These are phyloP conservation scores for grape (Vitis vinifera) DNA, from an alignment of 164 flowering plant species.

Conservation along the genomic window ASM3070453v1 NC_081814.1:5872001-5872500, in stretches of 20 bases:
- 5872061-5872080: conserved; percentile 20
- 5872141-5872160: conserved; percentile 85
- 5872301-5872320: no score
- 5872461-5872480: no score
- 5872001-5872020: conserved; percentile 10
- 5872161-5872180: conserved; percentile 77
- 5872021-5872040: conserved; percentile 27
- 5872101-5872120: conserved; percentile 33
- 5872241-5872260: not conserved
- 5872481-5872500: no score
- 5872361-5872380: no score
- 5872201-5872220: conserved; percentile 98
- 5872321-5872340: no score
- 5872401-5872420: no score
- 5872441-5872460: no score
- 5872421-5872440: no score
- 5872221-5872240: conserved; percentile 65
- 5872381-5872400: no score
- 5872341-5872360: no score
- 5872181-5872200: conserved; percentile 89
- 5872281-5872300: no score
- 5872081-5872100: conserved; percentile 16
- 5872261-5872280: not conserved
- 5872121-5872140: conserved; percentile 54
- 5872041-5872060: conserved; percentile 19